Evolutionary conservation across 225 moss, liverwort and hornwort species (phyloP).

Genomic region (Thuidium tamariscinum): DNA sequence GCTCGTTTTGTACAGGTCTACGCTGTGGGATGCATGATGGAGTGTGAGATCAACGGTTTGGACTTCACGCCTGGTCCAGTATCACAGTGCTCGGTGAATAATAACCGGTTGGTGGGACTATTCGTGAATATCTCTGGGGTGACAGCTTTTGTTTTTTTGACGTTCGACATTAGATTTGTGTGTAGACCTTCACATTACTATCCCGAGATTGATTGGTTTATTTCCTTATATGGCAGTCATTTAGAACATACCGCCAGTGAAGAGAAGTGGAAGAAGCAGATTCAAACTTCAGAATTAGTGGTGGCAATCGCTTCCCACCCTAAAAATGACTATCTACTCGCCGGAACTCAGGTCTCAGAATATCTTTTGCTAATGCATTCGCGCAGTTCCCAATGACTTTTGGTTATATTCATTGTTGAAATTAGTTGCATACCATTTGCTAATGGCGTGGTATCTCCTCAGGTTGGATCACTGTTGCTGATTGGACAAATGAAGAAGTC

Average conservation of each 20-base stretch:
- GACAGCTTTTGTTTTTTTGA: not conserved
- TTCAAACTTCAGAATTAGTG: conserved; percentile 48
- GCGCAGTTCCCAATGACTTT: not conserved
- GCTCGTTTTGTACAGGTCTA: conserved; percentile 41
- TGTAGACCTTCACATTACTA: not conserved
- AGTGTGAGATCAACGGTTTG: conserved; percentile 48
- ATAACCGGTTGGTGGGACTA: conserved; percentile 27
- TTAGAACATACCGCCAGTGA: not conserved
- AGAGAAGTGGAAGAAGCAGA: conserved; percentile 35
- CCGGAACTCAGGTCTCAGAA: conserved; percentile 61
- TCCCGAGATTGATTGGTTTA: not conserved
- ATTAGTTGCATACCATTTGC: not conserved
- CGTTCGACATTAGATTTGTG: not conserved
- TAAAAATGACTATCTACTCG: conserved; percentile 59
- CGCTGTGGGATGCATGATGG: conserved; percentile 57
- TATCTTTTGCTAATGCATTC: not conserved
- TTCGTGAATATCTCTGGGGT: not conserved
- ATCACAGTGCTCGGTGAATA: conserved; percentile 49
- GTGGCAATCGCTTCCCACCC: conserved; percentile 69
- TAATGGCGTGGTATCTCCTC: conserved; percentile 1
- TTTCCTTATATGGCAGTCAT: conserved; percentile 9
- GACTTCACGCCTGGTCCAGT: conserved; percentile 56
- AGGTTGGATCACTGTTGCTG: conserved; percentile 41
- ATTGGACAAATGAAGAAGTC: conserved; percentile 35
- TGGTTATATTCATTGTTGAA: not conserved